Conservation (phyloP, 148 eudicot genomes). For the Camellia granthamiana region DNA sequence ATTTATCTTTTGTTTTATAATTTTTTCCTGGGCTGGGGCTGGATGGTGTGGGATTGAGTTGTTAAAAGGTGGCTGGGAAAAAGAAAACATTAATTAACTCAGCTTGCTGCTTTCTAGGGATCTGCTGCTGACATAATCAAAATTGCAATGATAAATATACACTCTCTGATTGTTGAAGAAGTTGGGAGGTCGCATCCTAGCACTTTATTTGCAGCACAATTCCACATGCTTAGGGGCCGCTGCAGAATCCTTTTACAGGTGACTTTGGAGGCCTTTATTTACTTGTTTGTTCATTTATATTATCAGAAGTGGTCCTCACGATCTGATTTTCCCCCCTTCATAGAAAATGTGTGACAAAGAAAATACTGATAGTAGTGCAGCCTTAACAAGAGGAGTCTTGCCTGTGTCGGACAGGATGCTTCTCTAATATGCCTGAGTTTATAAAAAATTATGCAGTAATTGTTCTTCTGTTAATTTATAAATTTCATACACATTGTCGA, state of each 20-base stretch:
- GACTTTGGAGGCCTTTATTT: not conserved
- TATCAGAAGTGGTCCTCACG: not conserved
- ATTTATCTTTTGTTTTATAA: conserved; percentile 2
- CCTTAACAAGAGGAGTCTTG: not conserved
- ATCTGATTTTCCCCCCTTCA: not conserved
- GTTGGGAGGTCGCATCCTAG: conserved; percentile 24
- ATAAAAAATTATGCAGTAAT: not conserved
- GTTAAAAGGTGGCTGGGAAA: not conserved
- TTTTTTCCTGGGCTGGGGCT: not conserved
- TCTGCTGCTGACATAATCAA: conserved; percentile 98
- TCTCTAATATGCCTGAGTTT: conserved; percentile 8
- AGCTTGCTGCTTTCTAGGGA: conserved; percentile 46
- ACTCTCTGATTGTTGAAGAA: conserved; percentile 62
- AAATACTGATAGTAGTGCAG: not conserved
- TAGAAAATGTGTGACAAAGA: not conserved
- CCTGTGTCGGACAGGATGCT: not conserved
- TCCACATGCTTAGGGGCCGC: conserved; percentile 70
- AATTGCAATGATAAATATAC: conserved; percentile 82
- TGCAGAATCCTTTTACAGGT: conserved; percentile 96
- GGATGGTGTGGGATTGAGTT: not conserved
- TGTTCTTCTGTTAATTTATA: not conserved
- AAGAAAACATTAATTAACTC: conserved; percentile 2
- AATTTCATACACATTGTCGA: not conserved
- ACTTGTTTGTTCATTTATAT: not conserved
- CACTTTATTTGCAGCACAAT: conserved; percentile 35